Conservation (phyloP, 345 rosid genomes). For the Populus euphratica region DNA sequence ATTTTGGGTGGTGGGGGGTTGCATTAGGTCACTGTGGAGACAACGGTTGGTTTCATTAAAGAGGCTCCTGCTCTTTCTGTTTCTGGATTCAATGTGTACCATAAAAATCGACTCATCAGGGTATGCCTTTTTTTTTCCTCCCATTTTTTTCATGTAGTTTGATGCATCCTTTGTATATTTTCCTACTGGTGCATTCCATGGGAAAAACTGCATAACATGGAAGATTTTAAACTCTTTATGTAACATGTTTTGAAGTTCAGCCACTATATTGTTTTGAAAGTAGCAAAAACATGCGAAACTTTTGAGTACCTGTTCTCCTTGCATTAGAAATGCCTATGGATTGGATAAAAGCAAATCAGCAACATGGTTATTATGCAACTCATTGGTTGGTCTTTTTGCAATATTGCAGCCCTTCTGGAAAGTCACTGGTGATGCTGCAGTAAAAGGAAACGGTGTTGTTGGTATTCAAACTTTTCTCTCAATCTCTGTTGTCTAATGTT, state of each 20-base stretch:
- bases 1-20: slow-evolving; percentile 16
- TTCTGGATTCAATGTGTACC: slow-evolving; percentile 76
- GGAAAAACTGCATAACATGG: background rate
- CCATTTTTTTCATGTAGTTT: slow-evolving; percentile 4
- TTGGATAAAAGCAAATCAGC: no score
- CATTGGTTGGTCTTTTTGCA: slow-evolving; percentile 18
- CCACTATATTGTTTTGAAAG: background rate
- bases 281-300: background rate
- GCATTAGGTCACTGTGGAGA: slow-evolving; percentile 51
- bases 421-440: slow-evolving; percentile 51
- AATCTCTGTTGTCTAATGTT: slow-evolving; percentile 11
- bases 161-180: background rate
- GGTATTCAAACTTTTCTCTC: slow-evolving; percentile 45
- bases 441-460: slow-evolving; percentile 64
- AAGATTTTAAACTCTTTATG: background rate
- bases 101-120: slow-evolving; percentile 90
- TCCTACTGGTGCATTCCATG: background rate
- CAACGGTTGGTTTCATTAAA: slow-evolving; percentile 73
- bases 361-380: slow-evolving; percentile 15
- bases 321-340: background rate
- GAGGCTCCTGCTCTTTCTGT: slow-evolving; percentile 55
- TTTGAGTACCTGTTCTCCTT: background rate
- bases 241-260: background rate
- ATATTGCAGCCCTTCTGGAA: slow-evolving; percentile 87
- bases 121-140: slow-evolving; percentile 35